Percentiles rank a stretch among this genome's conserved stretches.
These are phyloP conservation scores for Penicillium sp. DNA, from an alignment of 2,329 filamentous ascomycete species.

Conservation along the genomic window DNA sequence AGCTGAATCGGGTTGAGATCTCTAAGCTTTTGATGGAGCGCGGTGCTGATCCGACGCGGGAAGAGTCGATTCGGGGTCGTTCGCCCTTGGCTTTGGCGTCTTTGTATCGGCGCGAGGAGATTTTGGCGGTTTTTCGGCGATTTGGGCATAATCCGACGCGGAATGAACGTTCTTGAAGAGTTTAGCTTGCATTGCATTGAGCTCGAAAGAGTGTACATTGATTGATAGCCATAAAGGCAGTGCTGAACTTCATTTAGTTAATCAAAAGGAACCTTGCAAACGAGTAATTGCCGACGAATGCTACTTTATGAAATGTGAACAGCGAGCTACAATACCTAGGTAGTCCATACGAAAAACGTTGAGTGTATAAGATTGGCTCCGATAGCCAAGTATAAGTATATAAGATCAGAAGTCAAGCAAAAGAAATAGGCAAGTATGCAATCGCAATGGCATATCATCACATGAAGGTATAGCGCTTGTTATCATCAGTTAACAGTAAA, in stretches of 20 bases:
- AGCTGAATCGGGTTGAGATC: slow-evolving; percentile 3
- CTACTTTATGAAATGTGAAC: too few relatives aligned
- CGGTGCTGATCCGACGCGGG: slow-evolving; percentile 10
- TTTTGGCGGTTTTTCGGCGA: slow-evolving; percentile 4
- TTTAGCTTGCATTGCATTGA: not conserved
- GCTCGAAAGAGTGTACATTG: too few relatives aligned
- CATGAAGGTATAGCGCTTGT: slow-evolving; percentile 5
- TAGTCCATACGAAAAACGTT: too few relatives aligned
- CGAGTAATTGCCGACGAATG: too few relatives aligned
- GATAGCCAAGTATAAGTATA: too few relatives aligned
- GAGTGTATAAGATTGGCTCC: too few relatives aligned
- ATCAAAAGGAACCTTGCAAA: too few relatives aligned
- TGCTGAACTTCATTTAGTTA: too few relatives aligned
- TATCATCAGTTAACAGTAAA: slow-evolving; percentile 1
- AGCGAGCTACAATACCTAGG: too few relatives aligned
- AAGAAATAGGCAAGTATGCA: slow-evolving; percentile 4
- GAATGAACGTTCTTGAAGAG: too few relatives aligned
- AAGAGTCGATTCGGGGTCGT: slow-evolving; percentile 5
- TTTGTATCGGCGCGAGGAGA: not conserved
- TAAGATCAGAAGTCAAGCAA: not conserved
- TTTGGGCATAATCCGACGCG: slow-evolving; percentile 1
- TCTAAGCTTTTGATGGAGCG: slow-evolving; percentile 9
- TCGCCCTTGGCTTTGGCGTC: slow-evolving; percentile 5
- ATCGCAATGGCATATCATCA: slow-evolving; percentile 3
- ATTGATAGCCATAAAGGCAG: too few relatives aligned